Evolutionary conservation across 148 eudicot species (phyloP).

Genomic region (Spergularia bocconei): DNA sequence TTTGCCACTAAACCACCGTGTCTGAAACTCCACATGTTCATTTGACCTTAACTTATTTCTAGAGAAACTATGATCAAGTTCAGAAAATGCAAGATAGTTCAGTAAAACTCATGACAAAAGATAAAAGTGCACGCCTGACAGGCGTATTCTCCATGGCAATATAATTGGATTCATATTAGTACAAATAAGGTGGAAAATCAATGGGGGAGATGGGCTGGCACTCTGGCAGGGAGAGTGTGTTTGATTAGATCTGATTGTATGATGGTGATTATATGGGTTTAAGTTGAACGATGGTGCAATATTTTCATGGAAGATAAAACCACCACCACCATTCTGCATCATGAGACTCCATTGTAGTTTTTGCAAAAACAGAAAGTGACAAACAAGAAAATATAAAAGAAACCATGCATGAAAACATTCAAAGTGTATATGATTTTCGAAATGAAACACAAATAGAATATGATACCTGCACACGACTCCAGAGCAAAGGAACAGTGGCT

Average conservation of each 20-base stretch:
- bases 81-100: background rate
- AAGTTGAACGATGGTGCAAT: background rate
- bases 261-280: too few species aligned
- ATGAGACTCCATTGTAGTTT: background rate
- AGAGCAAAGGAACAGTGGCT: constrained; percentile 80
- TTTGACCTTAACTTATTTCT: background rate
- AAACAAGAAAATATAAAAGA: background rate
- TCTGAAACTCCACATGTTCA: background rate
- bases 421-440: background rate
- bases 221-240: too few species aligned
- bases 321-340: background rate
- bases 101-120: background rate
- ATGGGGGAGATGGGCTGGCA: too few species aligned
- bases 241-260: too few species aligned
- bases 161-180: too few species aligned
- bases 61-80: too few species aligned
- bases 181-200: too few species aligned
- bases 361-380: background rate
- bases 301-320: background rate
- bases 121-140: background rate
- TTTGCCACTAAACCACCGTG: background rate
- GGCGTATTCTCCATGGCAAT: too few species aligned
- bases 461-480: constrained; percentile 95
- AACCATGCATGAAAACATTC: background rate
- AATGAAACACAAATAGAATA: background rate